phyloP scores from a whole-genome alignment of 2,329 filamentous ascomycete genomes.

The Pyricularia sp. region DNA sequence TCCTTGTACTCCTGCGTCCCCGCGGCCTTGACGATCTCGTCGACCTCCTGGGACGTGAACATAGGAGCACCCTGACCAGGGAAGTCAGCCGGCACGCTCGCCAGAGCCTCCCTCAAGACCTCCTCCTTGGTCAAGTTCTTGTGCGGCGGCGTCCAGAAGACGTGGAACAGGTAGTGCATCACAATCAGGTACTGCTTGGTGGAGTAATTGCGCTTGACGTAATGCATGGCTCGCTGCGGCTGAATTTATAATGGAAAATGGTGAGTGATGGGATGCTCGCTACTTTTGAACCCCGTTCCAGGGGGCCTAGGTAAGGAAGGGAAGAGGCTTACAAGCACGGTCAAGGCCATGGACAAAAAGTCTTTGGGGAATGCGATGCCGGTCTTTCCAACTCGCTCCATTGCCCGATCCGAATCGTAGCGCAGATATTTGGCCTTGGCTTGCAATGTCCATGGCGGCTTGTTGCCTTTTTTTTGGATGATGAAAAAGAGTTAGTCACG shows the following conservation, averaged over 20 bases:
- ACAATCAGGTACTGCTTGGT: constrained; percentile 34
- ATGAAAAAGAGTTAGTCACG: neutral
- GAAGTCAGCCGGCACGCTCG: constrained; percentile 16
- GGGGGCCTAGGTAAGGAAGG: neutral
- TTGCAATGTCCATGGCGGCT: constrained; percentile 58
- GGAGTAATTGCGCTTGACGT: constrained; percentile 48
- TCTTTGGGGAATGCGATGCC: constrained; percentile 25
- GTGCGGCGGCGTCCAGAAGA: constrained; percentile 49
- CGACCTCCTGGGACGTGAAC: constrained; percentile 39
- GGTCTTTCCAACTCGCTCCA: constrained; percentile 23
- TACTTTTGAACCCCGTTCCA: neutral
- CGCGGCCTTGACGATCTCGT: constrained; percentile 40
- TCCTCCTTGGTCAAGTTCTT: constrained; percentile 46
- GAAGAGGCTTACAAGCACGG: constrained; percentile 21
- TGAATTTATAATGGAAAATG: constrained; percentile 1
- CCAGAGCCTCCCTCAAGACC: constrained; percentile 29
- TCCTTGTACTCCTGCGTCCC: constrained; percentile 29
- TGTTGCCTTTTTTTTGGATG: constrained; percentile 44
- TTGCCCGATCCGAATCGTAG: constrained; percentile 26
- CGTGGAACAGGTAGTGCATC: constrained; percentile 41
- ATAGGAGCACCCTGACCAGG: constrained; percentile 15
- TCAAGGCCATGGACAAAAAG: constrained; percentile 29
- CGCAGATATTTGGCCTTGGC: constrained; percentile 49
- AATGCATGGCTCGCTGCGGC: constrained; percentile 53
- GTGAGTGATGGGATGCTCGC: neutral